Conservation (phyloP, 2,329 filamentous ascomycete species). For the Colletotrichum orchidophilum region DNA sequence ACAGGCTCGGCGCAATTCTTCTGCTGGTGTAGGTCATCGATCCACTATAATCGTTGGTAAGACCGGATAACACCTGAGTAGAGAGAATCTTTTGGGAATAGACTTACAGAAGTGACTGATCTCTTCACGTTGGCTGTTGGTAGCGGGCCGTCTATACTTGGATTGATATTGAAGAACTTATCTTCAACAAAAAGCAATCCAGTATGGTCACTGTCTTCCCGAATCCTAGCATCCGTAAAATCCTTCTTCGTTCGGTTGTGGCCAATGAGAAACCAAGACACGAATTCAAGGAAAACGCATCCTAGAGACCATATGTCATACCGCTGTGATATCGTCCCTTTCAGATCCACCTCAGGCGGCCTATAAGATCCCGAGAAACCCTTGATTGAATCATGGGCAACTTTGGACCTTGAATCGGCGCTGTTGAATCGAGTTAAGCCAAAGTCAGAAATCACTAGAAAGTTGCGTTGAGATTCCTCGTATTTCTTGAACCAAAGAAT, state of each 20-base stretch:
- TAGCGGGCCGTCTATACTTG: neutral
- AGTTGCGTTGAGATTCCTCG: neutral
- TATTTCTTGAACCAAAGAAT: conserved; percentile 31
- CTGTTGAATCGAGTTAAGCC: conserved; percentile 1
- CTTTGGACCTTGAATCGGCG: neutral
- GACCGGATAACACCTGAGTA: neutral
- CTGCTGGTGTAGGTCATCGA: neutral
- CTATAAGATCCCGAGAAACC: neutral
- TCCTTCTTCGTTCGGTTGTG: neutral
- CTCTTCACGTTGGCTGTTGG: neutral
- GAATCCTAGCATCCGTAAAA: neutral
- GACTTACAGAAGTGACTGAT: neutral
- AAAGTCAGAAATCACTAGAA: conserved; percentile 9
- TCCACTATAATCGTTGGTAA: neutral
- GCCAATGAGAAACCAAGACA: conserved; percentile 8
- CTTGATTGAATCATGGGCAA: neutral
- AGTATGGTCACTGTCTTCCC: neutral
- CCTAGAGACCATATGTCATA: conserved; percentile 12
- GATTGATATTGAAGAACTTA: neutral
- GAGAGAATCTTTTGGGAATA: neutral
- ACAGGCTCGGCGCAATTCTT: neutral
- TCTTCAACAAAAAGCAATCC: neutral
- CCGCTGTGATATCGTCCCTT: neutral
- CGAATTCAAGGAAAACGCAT: conserved; percentile 8
- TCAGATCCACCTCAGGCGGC: neutral